phyloP scores from a whole-genome alignment of 805 yeast genomes.

The Kregervanrija pseudodelftensis region DNA sequence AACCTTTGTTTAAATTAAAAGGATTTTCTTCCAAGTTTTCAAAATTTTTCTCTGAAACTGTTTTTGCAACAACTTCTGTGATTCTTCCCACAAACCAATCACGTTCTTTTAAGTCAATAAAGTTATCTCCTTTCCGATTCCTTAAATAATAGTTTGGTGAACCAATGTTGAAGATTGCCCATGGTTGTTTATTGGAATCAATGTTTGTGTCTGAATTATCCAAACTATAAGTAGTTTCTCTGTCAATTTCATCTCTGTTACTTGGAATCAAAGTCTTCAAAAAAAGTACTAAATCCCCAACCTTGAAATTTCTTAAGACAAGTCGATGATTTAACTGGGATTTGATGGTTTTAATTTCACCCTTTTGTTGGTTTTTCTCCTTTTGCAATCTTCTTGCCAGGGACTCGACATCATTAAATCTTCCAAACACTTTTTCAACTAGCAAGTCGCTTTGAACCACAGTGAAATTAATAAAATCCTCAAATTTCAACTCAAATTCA shows the following conservation, averaged over 20 bases:
- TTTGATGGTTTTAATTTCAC: slow-evolving; percentile 35
- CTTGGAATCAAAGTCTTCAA: slow-evolving; percentile 51
- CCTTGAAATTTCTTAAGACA: slow-evolving; percentile 57
- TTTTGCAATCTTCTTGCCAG: slow-evolving; percentile 80
- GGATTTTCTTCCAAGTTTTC: slow-evolving; percentile 46
- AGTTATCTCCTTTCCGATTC: slow-evolving; percentile 20
- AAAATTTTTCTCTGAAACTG: slow-evolving; percentile 39
- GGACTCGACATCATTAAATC: slow-evolving; percentile 86
- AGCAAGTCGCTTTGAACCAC: slow-evolving; percentile 22
- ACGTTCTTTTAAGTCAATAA: slow-evolving; percentile 31
- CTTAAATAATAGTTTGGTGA: slow-evolving; percentile 77
- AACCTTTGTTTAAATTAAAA: slow-evolving; percentile 53
- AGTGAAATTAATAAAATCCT: slow-evolving; percentile 20
- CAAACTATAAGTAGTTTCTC: slow-evolving; percentile 3
- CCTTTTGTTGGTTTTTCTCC: slow-evolving; percentile 50
- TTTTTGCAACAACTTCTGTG: slow-evolving; percentile 43
- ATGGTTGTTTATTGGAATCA: slow-evolving; percentile 38
- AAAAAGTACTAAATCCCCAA: slow-evolving; percentile 76
- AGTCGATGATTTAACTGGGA: slow-evolving; percentile 43
- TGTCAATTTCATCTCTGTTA: neutral
- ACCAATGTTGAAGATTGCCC: slow-evolving; percentile 94
- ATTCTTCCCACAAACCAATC: slow-evolving; percentile 86
- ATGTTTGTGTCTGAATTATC: neutral
- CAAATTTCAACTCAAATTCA: slow-evolving; percentile 29
- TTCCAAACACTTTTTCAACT: slow-evolving; percentile 42